Percentiles rank a stretch among this genome's conserved stretches.
These are phyloP conservation scores for Cryphonectria naterciae DNA, from an alignment of 2,329 filamentous ascomycete species.

Conservation along the genomic window DNA sequence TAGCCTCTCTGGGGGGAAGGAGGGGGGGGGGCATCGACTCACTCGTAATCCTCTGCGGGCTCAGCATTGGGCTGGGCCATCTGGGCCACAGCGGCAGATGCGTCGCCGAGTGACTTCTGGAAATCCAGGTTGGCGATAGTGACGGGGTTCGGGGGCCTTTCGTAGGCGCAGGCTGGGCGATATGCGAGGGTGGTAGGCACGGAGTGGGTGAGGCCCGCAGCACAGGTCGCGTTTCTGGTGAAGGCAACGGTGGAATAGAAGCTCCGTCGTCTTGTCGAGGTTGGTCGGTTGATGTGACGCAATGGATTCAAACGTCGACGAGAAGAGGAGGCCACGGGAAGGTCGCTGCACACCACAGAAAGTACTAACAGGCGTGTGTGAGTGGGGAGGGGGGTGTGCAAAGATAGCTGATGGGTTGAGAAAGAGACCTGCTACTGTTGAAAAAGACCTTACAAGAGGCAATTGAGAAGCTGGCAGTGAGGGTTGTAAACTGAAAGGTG, in stretches of 20 bases:
- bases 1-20: background rate
- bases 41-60: constrained; percentile 69
- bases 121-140: constrained; percentile 64
- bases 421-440: background rate
- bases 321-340: background rate
- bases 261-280: background rate
- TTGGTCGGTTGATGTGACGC: constrained; percentile 11
- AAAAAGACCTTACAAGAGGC: background rate
- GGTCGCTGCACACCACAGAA: background rate
- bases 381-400: background rate
- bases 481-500: background rate
- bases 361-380: background rate
- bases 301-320: constrained; percentile 5
- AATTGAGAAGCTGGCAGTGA: background rate
- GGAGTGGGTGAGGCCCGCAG: background rate
- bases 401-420: background rate
- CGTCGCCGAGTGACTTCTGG: constrained; percentile 65
- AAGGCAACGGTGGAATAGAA: background rate
- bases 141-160: constrained; percentile 25
- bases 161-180: constrained; percentile 26
- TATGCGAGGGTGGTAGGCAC: background rate
- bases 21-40: constrained; percentile 39
- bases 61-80: constrained; percentile 72
- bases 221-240: background rate
- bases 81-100: constrained; percentile 68